Evolutionary conservation across 768 basidiomycete species (phyloP), one percentile per base, ranked within the genome.

Genomic region (Tremella yokohamensis): DNA sequence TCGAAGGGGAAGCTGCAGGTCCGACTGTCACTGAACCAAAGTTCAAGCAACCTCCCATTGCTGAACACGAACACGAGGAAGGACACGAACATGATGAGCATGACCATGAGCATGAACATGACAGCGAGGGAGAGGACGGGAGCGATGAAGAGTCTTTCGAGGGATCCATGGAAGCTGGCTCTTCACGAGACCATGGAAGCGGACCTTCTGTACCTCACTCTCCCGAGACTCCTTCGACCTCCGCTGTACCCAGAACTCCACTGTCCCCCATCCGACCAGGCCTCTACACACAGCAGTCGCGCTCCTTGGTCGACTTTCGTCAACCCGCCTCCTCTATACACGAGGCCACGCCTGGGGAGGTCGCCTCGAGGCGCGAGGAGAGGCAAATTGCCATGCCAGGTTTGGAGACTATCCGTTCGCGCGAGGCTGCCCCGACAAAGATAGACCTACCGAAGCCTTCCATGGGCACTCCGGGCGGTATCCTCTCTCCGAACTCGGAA

Each of bases 281-380:
- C 1, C 22, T 75, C 15, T 65, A 65, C 52, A 55, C 40, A 20
- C 70, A 72, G 34, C 58, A 54, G 6, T 69, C 69, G 0, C 52
- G 62, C 39, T 72, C 71, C 13, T 68, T 75, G 66, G 57, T 69
- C 49, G 61, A 75, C 40, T 53, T 75, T 13, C 48, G 66, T 8
- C 53, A 49, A 37, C 40, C 39, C 8, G 47, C 44, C 8, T 15
- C 51, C 15, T 34, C 29, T 11, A 34, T 34, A 34, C 29, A 34
- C 29, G 29, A 34, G 29, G 29, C 29, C 29, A 34, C 29, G 29
- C 29, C 29, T 34, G 29, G 11, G 11, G 29, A 34, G 29, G 29
- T 34, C 11, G 29, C 11, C 29, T 34, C 29, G 29, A 34, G 29
- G 29, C 29, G 29, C 29, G 22, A 47, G 24, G 25, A 40, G 49